Percentiles rank a stretch among this genome's conserved stretches.
These are phyloP conservation scores for Paraphaeosphaeria sporulosa DNA, from an alignment of 2,329 filamentous ascomycete species.

Conservation along the genomic window DNA sequence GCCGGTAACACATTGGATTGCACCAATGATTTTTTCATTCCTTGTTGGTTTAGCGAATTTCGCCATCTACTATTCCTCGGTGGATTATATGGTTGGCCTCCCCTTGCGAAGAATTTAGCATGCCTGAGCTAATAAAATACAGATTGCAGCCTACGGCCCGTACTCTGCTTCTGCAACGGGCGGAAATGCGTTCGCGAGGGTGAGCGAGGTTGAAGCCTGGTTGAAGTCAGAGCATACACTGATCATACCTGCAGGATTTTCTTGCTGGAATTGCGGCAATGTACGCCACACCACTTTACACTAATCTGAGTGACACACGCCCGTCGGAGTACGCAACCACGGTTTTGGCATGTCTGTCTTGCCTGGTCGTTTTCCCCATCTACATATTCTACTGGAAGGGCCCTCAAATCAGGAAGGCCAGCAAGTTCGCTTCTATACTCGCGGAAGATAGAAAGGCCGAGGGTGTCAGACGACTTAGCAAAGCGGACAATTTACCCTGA, in stretches of 20 bases:
- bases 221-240: neutral
- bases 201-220: neutral
- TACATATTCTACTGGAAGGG: slow-evolving; percentile 62
- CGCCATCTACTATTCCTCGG: slow-evolving; percentile 76
- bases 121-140: neutral
- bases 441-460: slow-evolving; percentile 31
- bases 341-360: slow-evolving; percentile 59
- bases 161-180: slow-evolving; percentile 78
- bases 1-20: slow-evolving; percentile 69
- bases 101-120: neutral
- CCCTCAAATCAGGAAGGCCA: slow-evolving; percentile 59
- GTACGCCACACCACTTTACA: slow-evolving; percentile 66
- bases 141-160: slow-evolving; percentile 72
- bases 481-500: slow-evolving; percentile 54
- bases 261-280: slow-evolving; percentile 74
- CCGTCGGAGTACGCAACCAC: slow-evolving; percentile 61
- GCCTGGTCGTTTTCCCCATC: slow-evolving; percentile 50
- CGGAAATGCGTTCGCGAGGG: slow-evolving; percentile 74
- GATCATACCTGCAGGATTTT: slow-evolving; percentile 59
- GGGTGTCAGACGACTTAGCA: slow-evolving; percentile 54
- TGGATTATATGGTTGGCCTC: slow-evolving; percentile 70
- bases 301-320: slow-evolving; percentile 45
- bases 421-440: slow-evolving; percentile 57
- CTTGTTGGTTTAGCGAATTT: slow-evolving; percentile 76
- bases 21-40: slow-evolving; percentile 68